Percentiles rank a stretch among this genome's conserved stretches.
Evolutionary conservation across 2,329 filamentous ascomycete genomes (phyloP).

Genomic region (Neonectria hederae): DNA sequence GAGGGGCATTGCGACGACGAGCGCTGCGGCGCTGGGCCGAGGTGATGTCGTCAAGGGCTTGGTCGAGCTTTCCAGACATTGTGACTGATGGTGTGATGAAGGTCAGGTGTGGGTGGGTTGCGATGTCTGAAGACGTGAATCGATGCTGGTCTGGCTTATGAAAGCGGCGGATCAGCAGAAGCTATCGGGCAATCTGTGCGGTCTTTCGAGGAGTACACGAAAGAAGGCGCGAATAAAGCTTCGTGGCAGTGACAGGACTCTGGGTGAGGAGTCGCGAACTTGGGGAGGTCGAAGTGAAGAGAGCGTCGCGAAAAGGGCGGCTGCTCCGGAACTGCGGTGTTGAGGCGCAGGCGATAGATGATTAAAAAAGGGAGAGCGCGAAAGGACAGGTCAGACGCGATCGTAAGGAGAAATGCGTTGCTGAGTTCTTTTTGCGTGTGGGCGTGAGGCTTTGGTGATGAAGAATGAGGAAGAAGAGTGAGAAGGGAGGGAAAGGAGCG

Average conservation of each 20-base stretch:
- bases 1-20: constrained; percentile 61
- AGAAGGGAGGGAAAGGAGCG: constrained; percentile 20
- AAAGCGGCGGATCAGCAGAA: constrained; percentile 39
- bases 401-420: constrained; percentile 26
- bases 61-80: constrained; percentile 96
- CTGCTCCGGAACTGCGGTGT: constrained; percentile 15
- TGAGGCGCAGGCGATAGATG: constrained; percentile 17
- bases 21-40: constrained; percentile 74
- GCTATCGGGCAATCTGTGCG: constrained; percentile 20
- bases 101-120: constrained; percentile 24
- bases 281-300: constrained; percentile 28
- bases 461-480: constrained; percentile 20
- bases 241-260: background rate
- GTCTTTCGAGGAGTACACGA: constrained; percentile 14
- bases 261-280: constrained; percentile 20
- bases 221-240: constrained; percentile 13
- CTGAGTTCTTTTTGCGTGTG: constrained; percentile 35
- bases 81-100: constrained; percentile 46
- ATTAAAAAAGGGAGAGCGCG: constrained; percentile 31
- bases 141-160: constrained; percentile 36
- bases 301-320: constrained; percentile 21
- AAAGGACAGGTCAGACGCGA: constrained; percentile 25
- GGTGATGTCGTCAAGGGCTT: constrained; percentile 97
- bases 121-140: constrained; percentile 19
- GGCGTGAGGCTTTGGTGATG: constrained; percentile 30